Evolutionary conservation across 805 yeast species (phyloP), one percentile per base, ranked within the genome.

Genomic region (Ogataea salicorniae): DNA sequence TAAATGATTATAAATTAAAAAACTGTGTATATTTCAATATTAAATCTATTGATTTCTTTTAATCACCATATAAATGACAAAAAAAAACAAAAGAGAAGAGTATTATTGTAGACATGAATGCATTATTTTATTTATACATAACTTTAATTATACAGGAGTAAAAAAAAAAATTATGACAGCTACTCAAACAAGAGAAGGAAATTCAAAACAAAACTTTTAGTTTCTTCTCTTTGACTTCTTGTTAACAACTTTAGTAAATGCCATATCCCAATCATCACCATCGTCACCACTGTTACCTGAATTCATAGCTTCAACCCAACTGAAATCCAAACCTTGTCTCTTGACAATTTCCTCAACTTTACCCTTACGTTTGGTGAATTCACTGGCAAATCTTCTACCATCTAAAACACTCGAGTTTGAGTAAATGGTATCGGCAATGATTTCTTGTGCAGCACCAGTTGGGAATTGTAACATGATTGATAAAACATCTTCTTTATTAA

Each of bases 341-440:
- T 78, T 74, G 48, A 78, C 75, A 42, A 66, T 65, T 37, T 61
- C 76, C 58, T 90, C 97, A 47, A 88, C 91, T 43, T 72, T 75
- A 50, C 75, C 76, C 61, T 94, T 83, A 62, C 86, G 81, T 67
- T 83, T 85, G 62, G 84, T 73, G 64, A 94, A 94, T 61, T 94
- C 99, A 47, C 77, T 79, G 0, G 99, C 96, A 72, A 91, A 92
- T 55, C 96, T 76, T 62, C 96, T 82, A 22, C 98, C 98, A 64
- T 94, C 97, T 86, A 92, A 83, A 1, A 91, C 84, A 3, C 91
- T 78, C 37, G 95, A 85, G 50, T 89, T 86, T 23, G 94, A 82
- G 69, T 89, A 90, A 49, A 92, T 81, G 13, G 97, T 88, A 61
- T 92, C 99, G 2, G 96, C 84, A 61, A 92, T 90, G 63, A 92